Evolutionary conservation across 129 eudicot species (phyloP).

Genomic region (Solidago caesia): DNA sequence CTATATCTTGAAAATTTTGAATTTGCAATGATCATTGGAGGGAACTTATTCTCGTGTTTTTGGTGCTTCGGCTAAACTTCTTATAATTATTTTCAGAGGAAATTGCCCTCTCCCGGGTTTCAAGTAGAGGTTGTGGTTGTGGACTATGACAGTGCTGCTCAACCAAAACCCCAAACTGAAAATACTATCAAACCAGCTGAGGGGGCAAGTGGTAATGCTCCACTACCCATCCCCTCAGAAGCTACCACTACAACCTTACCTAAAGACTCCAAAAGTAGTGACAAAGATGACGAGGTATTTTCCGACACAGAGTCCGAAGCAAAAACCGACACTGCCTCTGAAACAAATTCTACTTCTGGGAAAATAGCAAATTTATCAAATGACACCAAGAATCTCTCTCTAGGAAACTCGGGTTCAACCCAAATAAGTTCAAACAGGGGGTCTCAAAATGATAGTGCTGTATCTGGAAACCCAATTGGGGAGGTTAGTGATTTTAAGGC

Average conservation of each 20-base stretch:
- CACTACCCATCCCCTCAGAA: conserved; percentile 31
- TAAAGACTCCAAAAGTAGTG: conserved; percentile 42
- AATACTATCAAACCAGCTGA: conserved; percentile 35
- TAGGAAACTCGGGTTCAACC: conserved; percentile 43
- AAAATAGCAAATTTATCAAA: conserved; percentile 48
- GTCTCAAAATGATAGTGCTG: conserved; percentile 28
- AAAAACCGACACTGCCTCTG: conserved; percentile 35
- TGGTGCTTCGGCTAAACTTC: neutral
- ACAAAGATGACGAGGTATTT: conserved; percentile 76
- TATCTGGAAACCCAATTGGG: conserved; percentile 27
- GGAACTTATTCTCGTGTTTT: neutral
- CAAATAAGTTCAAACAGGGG: conserved; percentile 17
- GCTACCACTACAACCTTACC: conserved; percentile 29
- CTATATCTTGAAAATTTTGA: too few species aligned
- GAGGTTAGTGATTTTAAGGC: conserved; percentile 88
- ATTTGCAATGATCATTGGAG: neutral
- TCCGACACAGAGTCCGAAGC: conserved; percentile 65
- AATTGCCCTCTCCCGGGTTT: conserved; percentile 91
- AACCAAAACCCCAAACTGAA: conserved; percentile 46
- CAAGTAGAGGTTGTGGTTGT: conserved; percentile 89
- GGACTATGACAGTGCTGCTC: conserved; percentile 54
- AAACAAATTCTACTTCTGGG: conserved; percentile 28
- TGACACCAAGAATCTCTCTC: conserved; percentile 55
- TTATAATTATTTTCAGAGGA: conserved; percentile 49
- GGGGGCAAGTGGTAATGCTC: conserved; percentile 37